Evolutionary conservation across 1,284 basidiomycete genomes (phyloP).

Genomic region (Cutaneotrichosporon daszewskae): DNA sequence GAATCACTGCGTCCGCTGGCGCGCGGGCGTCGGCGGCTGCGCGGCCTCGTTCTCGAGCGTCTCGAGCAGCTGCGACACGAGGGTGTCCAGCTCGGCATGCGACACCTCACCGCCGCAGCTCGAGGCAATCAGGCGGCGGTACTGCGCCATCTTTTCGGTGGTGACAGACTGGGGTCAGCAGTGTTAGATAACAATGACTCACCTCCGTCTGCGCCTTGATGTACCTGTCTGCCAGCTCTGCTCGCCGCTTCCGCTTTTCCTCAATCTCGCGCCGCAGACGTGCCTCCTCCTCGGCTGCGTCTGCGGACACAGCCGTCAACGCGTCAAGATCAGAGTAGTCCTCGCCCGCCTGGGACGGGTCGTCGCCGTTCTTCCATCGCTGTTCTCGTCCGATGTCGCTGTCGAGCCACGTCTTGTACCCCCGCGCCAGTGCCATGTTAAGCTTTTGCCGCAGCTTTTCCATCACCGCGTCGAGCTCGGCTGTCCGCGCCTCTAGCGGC

Average conservation of each 20-base stretch:
- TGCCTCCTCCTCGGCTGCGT: constrained; percentile 52
- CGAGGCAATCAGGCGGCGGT: constrained; percentile 74
- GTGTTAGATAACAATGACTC: constrained; percentile 7
- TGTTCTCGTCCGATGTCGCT: constrained; percentile 74
- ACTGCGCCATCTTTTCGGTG: constrained; percentile 77
- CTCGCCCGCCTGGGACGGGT: constrained; percentile 27
- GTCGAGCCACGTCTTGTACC: constrained; percentile 86
- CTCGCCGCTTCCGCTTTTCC: constrained; percentile 61
- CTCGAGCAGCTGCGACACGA: constrained; percentile 62
- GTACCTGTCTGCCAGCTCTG: constrained; percentile 64
- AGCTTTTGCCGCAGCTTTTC: constrained; percentile 65
- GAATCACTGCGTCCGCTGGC: too few species aligned
- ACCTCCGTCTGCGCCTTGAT: constrained; percentile 78
- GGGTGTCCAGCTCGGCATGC: constrained; percentile 73
- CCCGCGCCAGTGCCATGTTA: constrained; percentile 71
- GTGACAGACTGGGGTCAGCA: constrained; percentile 56
- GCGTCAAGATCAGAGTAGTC: constrained; percentile 39
- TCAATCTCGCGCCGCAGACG: constrained; percentile 63
- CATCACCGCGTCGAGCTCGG: constrained; percentile 61
- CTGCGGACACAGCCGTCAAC: constrained; percentile 48
- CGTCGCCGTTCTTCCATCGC: constrained; percentile 29
- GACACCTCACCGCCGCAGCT: constrained; percentile 78
- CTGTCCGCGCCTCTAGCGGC: constrained; percentile 60
- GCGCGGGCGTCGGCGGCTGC: neutral
- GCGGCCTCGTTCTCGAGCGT: constrained; percentile 24